phyloP scores from a whole-genome alignment of 768 basidiomycete genomes.

The Psilocybe subaeruginosa region DNA sequence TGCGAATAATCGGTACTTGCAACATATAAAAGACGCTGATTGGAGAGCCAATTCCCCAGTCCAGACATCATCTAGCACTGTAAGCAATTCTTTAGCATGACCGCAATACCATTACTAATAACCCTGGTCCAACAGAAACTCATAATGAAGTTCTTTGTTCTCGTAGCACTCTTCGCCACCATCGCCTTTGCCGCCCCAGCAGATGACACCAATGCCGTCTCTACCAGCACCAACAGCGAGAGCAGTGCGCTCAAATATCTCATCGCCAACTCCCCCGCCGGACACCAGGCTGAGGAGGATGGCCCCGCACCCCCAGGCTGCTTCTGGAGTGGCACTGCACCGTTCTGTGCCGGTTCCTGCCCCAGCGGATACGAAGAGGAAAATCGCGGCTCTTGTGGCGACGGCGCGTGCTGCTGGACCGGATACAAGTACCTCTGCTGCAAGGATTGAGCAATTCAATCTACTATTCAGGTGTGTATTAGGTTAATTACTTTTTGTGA shows the following conservation, averaged over 20 bases:
- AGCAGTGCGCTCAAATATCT: conserved; percentile 8
- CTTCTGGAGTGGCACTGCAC: conserved; percentile 12
- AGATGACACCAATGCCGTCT: not conserved
- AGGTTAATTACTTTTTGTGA: too few species aligned
- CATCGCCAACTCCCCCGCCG: conserved; percentile 6
- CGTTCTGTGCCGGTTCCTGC: conserved; percentile 8
- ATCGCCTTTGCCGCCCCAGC: not conserved
- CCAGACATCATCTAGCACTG: not conserved
- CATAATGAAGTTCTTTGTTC: not conserved
- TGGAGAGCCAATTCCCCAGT: too few species aligned
- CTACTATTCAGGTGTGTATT: too few species aligned
- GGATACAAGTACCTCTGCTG: conserved; percentile 11
- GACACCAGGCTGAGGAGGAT: conserved; percentile 4
- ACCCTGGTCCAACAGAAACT: too few species aligned
- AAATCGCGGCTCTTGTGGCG: conserved; percentile 1
- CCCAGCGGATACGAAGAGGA: not conserved
- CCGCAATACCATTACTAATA: too few species aligned
- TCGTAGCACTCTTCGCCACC: not conserved
- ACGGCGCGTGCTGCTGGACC: conserved; percentile 11
- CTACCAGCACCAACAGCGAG: not conserved
- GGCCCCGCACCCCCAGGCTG: conserved; percentile 8
- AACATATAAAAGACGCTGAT: too few species aligned
- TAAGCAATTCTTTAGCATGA: not conserved
- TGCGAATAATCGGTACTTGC: too few species aligned
- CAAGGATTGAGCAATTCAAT: not conserved